Evolutionary conservation across 208 protist species (phyloP).

Genomic region (Leishmania tropica): DNA sequence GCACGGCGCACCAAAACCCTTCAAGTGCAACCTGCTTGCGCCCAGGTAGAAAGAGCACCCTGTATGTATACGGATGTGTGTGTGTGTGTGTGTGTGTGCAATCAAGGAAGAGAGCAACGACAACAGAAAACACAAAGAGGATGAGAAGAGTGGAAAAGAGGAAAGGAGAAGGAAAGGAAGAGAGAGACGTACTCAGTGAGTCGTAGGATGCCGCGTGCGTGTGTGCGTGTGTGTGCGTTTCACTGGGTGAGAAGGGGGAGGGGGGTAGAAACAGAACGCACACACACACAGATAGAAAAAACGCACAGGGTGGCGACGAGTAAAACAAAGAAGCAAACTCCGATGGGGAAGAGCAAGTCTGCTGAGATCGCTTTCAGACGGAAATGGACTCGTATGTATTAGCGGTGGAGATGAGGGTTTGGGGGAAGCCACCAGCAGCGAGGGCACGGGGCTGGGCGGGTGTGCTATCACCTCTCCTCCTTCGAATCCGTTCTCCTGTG

Average conservation of each 20-base stretch:
- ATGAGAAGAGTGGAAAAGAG: background rate
- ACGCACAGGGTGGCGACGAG: background rate
- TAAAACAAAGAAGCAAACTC: background rate
- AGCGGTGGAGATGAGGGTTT: background rate
- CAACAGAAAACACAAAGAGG: background rate
- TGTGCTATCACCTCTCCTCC: background rate
- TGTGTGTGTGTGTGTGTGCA: background rate
- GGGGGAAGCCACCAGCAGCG: background rate
- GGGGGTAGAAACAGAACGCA: background rate
- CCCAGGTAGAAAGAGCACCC: background rate
- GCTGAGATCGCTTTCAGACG: background rate
- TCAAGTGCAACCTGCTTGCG: background rate
- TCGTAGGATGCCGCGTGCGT: background rate
- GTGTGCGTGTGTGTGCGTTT: background rate
- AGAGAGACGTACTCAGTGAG: background rate
- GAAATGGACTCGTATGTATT: background rate
- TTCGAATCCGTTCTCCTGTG: background rate
- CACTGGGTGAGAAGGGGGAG: no score
- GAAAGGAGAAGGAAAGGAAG: background rate
- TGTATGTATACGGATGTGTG: background rate
- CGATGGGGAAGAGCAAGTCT: background rate
- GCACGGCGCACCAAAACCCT: background rate
- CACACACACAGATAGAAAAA: background rate
- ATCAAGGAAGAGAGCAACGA: background rate
- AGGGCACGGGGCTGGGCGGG: background rate